A percentile compares a stretch with the other conserved stretches of the same genome.
Evolutionary conservation across 805 yeast genomes (phyloP).

Genomic region (Cyberlindnera suaveolens): DNA sequence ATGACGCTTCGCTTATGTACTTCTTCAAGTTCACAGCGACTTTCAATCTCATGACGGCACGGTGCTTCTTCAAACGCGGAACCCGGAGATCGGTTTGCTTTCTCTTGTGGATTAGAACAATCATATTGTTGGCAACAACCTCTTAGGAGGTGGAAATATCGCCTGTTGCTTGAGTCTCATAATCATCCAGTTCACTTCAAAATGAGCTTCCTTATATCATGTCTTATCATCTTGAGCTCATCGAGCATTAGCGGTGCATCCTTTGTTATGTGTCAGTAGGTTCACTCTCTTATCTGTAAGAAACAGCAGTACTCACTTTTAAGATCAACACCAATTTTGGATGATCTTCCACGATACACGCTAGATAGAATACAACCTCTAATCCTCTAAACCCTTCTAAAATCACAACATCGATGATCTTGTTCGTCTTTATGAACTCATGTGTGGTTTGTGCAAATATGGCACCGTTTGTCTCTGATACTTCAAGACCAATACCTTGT

Average conservation of each 20-base stretch:
- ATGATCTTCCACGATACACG: slow-evolving; percentile 43
- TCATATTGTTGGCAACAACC: not conserved
- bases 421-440: slow-evolving; percentile 49
- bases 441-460: slow-evolving; percentile 19
- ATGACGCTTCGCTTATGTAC: no score
- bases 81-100: no score
- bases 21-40: no score
- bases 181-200: not conserved
- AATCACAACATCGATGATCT: slow-evolving; percentile 58
- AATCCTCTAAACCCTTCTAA: slow-evolving; percentile 72
- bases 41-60: no score
- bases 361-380: slow-evolving; percentile 60
- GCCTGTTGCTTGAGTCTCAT: not conserved
- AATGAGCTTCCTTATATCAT: slow-evolving; percentile 2
- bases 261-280: slow-evolving; percentile 3
- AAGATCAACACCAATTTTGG: slow-evolving; percentile 27
- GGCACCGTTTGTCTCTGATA: slow-evolving; percentile 28
- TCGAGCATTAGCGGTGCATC: slow-evolving; percentile 6
- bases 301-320: slow-evolving; percentile 19
- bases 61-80: no score
- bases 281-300: not conserved
- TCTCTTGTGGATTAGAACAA: no score
- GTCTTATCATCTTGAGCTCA: slow-evolving; percentile 9
- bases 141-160: not conserved
- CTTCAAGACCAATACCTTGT: slow-evolving; percentile 42